Evolutionary conservation across 352 stramenopile species (phyloP).

Genomic region (Phytophthora nicotianae): DNA sequence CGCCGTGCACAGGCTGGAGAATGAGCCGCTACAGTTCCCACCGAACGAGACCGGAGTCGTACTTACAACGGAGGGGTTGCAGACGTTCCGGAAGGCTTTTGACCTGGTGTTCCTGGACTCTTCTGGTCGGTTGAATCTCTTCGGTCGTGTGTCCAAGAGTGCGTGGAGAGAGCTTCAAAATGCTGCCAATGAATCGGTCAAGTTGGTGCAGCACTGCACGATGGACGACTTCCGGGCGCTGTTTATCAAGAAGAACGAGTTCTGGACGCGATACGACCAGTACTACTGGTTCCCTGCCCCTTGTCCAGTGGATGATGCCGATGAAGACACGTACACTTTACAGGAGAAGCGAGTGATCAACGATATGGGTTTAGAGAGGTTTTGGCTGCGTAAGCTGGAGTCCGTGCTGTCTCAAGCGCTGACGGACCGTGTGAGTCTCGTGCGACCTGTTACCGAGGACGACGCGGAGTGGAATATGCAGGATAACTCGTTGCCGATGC

Average conservation of each 20-base stretch:
- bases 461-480: slow-evolving; percentile 59
- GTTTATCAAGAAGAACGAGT: slow-evolving; percentile 83
- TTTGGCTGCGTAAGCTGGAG: slow-evolving; percentile 66
- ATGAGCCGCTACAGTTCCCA: slow-evolving; percentile 71
- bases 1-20: slow-evolving; percentile 64
- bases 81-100: slow-evolving; percentile 68
- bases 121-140: slow-evolving; percentile 77
- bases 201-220: slow-evolving; percentile 64
- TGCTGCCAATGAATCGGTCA: slow-evolving; percentile 60
- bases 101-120: slow-evolving; percentile 83
- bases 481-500: slow-evolving; percentile 39
- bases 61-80: slow-evolving; percentile 68
- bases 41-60: slow-evolving; percentile 57
- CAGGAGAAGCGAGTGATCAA: slow-evolving; percentile 78
- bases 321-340: slow-evolving; percentile 64
- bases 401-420: slow-evolving; percentile 58
- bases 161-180: slow-evolving; percentile 78
- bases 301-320: slow-evolving; percentile 50
- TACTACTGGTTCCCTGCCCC: slow-evolving; percentile 83
- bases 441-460: slow-evolving; percentile 56
- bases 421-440: slow-evolving; percentile 67
- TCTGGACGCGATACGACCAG: slow-evolving; percentile 88
- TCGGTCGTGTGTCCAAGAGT: slow-evolving; percentile 63
- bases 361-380: slow-evolving; percentile 75
- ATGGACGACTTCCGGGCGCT: slow-evolving; percentile 80